Percentiles rank a stretch among this genome's conserved stretches.
Conservation (phyloP, 768 basidiomycete species). For the Mycena rebaudengoi region DNA sequence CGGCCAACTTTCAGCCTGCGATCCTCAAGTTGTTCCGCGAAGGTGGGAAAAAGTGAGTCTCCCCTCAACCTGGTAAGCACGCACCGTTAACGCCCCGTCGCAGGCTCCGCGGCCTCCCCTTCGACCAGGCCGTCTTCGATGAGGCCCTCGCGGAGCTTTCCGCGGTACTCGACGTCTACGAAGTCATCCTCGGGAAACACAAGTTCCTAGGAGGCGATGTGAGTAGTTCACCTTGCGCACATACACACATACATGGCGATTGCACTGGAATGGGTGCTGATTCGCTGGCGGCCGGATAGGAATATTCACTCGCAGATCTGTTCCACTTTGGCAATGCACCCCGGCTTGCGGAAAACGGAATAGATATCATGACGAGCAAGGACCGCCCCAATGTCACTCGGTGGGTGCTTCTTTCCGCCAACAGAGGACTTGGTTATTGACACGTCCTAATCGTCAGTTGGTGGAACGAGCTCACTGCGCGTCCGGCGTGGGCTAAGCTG, state of each 20-base stretch:
- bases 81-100: not conserved
- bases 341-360: conserved; percentile 34
- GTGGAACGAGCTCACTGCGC: conserved; percentile 58
- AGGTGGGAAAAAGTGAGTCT: not conserved
- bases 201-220: conserved; percentile 46
- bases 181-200: conserved; percentile 59
- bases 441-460: conserved; percentile 43
- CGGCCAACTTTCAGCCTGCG: not conserved
- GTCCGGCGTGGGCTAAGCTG: conserved; percentile 59
- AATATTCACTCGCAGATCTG: conserved; percentile 53
- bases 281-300: conserved; percentile 55
- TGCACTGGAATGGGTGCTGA: not conserved
- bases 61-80: not conserved
- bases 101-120: conserved; percentile 27
- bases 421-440: not conserved
- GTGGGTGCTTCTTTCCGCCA: conserved; percentile 31
- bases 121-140: conserved; percentile 35
- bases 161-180: conserved; percentile 57
- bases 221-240: not conserved
- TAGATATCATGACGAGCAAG: conserved; percentile 35
- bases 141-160: conserved; percentile 39
- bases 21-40: not conserved
- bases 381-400: conserved; percentile 55
- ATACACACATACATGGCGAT: not conserved
- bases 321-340: conserved; percentile 51